Evolutionary conservation across 208 protist species (phyloP).

Genomic region (Borovskyia barvae): DNA sequence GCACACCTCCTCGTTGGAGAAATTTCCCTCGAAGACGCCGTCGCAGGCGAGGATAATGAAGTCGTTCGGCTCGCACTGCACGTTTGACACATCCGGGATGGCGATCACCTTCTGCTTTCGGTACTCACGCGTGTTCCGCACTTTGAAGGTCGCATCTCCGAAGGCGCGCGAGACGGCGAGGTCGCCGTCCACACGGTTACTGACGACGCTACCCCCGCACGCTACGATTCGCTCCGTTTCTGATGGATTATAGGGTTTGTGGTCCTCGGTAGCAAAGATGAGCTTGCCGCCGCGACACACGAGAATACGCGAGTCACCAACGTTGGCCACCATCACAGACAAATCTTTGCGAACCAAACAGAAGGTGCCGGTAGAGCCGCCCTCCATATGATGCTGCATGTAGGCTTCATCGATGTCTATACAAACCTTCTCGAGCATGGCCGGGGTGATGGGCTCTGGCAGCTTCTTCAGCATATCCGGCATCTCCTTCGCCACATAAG

Average conservation of each 20-base stretch:
- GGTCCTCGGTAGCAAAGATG: slow-evolving; percentile 84
- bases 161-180: slow-evolving; percentile 93
- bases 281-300: slow-evolving; percentile 56
- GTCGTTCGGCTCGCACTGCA: slow-evolving; percentile 68
- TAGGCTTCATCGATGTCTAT: slow-evolving; percentile 75
- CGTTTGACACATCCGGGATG: slow-evolving; percentile 75
- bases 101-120: slow-evolving; percentile 86
- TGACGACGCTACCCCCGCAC: slow-evolving; percentile 84
- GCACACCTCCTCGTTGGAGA: slow-evolving; percentile 85
- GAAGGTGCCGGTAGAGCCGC: slow-evolving; percentile 84
- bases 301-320: slow-evolving; percentile 91
- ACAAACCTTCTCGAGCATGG: slow-evolving; percentile 71
- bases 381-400: slow-evolving; percentile 52
- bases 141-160: slow-evolving; percentile 92
- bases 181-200: slow-evolving; percentile 90
- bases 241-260: slow-evolving; percentile 80
- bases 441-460: slow-evolving; percentile 46
- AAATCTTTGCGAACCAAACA: slow-evolving; percentile 56
- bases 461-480: slow-evolving; percentile 50
- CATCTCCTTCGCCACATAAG: slow-evolving; percentile 70
- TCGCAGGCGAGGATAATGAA: slow-evolving; percentile 88
- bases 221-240: slow-evolving; percentile 86
- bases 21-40: slow-evolving; percentile 89
- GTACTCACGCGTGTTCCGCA: slow-evolving; percentile 48
- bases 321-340: slow-evolving; percentile 77